phyloP scores from a whole-genome alignment of 257 asterid genomes.

The Solanum infundibuliforme region DNA sequence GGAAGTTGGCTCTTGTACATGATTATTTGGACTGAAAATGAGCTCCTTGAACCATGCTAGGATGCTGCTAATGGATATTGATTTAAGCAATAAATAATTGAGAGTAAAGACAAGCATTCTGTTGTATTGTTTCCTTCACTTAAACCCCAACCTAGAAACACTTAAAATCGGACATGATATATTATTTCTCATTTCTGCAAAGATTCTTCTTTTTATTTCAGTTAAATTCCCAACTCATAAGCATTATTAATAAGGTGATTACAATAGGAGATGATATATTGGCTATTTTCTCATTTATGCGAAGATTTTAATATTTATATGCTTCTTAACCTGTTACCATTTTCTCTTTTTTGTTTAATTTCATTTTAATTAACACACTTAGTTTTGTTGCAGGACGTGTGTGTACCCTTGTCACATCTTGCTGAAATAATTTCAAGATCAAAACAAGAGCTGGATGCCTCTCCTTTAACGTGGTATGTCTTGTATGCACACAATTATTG shows the following conservation, averaged over 20 bases:
- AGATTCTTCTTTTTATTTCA: neutral
- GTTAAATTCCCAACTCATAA: neutral
- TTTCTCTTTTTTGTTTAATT: neutral
- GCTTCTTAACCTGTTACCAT: neutral
- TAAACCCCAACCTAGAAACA: neutral
- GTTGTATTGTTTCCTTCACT: neutral
- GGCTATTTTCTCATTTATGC: neutral
- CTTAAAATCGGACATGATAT: neutral
- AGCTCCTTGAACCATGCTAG: neutral
- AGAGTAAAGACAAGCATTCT: neutral
- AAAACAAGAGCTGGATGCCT: constrained; percentile 67
- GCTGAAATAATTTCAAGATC: constrained; percentile 79
- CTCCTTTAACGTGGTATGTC: constrained; percentile 64
- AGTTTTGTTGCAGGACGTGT: constrained; percentile 56
- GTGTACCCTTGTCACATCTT: constrained; percentile 83
- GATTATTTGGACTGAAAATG: neutral
- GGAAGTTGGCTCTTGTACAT: neutral
- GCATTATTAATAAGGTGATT: neutral
- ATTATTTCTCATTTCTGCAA: neutral
- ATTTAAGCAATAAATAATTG: neutral
- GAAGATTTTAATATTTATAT: neutral
- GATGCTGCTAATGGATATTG: neutral
- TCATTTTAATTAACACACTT: neutral
- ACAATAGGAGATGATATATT: neutral
- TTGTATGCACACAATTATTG: neutral